Percentiles rank a stretch among this genome's conserved stretches.
These are phyloP conservation scores for Pleurostoma richardsiae DNA, from an alignment of 2,329 filamentous ascomycete genomes.

Conservation along the genomic window DNA sequence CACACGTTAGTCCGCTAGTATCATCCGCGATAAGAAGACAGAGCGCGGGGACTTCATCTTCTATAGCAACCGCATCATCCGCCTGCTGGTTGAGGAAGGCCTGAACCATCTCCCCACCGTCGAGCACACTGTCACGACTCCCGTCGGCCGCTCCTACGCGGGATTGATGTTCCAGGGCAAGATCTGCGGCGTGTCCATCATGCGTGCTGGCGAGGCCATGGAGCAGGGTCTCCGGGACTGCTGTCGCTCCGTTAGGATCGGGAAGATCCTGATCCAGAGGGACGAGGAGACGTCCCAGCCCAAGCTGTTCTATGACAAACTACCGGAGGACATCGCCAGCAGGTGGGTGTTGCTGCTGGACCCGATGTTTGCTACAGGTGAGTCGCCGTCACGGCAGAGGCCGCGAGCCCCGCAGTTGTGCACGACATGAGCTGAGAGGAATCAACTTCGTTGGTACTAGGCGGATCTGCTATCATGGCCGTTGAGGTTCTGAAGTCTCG, in stretches of 20 bases:
- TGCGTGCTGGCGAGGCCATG: slow-evolving; percentile 98
- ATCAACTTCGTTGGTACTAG: slow-evolving; percentile 34
- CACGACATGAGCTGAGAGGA: background rate
- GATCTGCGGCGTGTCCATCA: slow-evolving; percentile 97
- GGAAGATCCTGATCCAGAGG: slow-evolving; percentile 95
- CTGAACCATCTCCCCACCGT: slow-evolving; percentile 93
- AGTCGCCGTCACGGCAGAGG: slow-evolving; percentile 13
- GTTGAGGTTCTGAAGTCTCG: slow-evolving; percentile 86
- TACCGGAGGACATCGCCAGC: slow-evolving; percentile 87
- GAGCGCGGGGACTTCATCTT: slow-evolving; percentile 97
- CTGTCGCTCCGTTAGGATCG: slow-evolving; percentile 95
- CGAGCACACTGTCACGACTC: slow-evolving; percentile 83
- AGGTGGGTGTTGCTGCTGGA: slow-evolving; percentile 92
- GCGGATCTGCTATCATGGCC: slow-evolving; percentile 94
- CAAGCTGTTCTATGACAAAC: slow-evolving; percentile 95
- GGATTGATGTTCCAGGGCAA: slow-evolving; percentile 96
- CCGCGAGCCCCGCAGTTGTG: background rate
- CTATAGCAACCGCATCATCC: slow-evolving; percentile 97
- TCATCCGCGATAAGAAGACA: slow-evolving; percentile 90
- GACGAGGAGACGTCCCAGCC: slow-evolving; percentile 93
- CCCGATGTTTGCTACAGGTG: slow-evolving; percentile 98
- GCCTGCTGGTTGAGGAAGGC: slow-evolving; percentile 92
- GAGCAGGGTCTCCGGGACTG: slow-evolving; percentile 95
- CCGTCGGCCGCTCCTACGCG: slow-evolving; percentile 80
- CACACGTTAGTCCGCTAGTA: slow-evolving; percentile 48